phyloP scores from a whole-genome alignment of 768 basidiomycete genomes.

The Lactifluus volemus region DNA sequence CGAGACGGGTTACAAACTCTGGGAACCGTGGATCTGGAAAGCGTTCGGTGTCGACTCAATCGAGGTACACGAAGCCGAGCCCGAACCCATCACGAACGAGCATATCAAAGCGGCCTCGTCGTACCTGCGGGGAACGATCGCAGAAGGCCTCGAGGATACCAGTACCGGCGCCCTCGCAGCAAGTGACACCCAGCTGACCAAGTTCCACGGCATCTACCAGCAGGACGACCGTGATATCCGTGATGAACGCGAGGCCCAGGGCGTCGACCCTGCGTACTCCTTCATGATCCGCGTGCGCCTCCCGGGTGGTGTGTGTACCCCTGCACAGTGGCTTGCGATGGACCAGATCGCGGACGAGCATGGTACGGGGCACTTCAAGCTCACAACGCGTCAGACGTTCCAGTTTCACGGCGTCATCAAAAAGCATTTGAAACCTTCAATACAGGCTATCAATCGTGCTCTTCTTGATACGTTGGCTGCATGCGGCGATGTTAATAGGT shows the following conservation, averaged over 20 bases:
- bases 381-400: constrained; percentile 97
- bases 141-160: constrained; percentile 79
- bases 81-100: constrained; percentile 97
- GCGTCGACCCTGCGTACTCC: constrained; percentile 88
- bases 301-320: constrained; percentile 90
- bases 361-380: constrained; percentile 89
- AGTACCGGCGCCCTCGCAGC: constrained; percentile 84
- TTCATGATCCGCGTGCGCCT: constrained; percentile 99
- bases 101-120: constrained; percentile 97
- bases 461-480: constrained; percentile 94
- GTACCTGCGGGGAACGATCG: constrained; percentile 92
- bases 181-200: constrained; percentile 90
- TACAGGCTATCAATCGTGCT: constrained; percentile 89
- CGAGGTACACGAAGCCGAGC: constrained; percentile 92
- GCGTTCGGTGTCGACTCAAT: constrained; percentile 84
- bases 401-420: constrained; percentile 99
- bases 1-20: constrained; percentile 90
- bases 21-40: constrained; percentile 93
- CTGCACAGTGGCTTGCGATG: constrained; percentile 91
- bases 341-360: constrained; percentile 96
- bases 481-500: constrained; percentile 97
- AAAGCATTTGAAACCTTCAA: constrained; percentile 89
- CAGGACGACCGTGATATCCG: constrained; percentile 99
- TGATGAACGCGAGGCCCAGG: constrained; percentile 88
- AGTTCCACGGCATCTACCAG: constrained; percentile 98